phyloP scores from a whole-genome alignment of 1,284 basidiomycete genomes.

The Cutaneotrichosporon sp. region DNA sequence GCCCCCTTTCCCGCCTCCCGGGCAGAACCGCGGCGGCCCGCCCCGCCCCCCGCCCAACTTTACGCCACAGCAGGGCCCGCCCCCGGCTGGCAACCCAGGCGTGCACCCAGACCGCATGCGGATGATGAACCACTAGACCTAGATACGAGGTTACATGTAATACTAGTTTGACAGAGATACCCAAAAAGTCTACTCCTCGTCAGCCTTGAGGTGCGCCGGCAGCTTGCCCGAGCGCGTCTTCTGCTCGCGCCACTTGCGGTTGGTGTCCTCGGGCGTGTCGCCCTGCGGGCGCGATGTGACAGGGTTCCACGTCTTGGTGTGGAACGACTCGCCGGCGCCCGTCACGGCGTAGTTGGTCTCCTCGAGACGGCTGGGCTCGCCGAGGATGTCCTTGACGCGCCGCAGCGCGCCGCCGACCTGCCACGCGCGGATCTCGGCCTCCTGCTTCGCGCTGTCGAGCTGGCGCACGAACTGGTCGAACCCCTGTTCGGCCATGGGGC shows the following conservation, averaged over 20 bases:
- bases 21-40: conserved; percentile 5
- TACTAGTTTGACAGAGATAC: conserved; percentile 13
- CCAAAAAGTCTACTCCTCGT: conserved; percentile 16
- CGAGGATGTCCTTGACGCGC: conserved; percentile 24
- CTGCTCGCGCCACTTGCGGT: conserved; percentile 69
- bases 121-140: conserved; percentile 63
- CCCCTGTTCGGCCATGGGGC: conserved; percentile 31
- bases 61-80: conserved; percentile 29
- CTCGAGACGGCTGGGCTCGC: conserved; percentile 5
- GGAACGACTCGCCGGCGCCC: conserved; percentile 69
- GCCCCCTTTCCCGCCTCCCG: conserved; percentile 33
- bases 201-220: neutral
- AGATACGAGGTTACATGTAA: conserved; percentile 12
- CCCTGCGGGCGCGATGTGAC: conserved; percentile 67
- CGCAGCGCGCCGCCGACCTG: conserved; percentile 59
- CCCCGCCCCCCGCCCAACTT: conserved; percentile 44
- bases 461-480: conserved; percentile 42
- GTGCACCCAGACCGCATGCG: conserved; percentile 85
- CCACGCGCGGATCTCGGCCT: conserved; percentile 59
- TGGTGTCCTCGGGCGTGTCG: conserved; percentile 69
- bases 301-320: conserved; percentile 65
- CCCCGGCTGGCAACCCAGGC: conserved; percentile 49
- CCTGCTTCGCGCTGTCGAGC: conserved; percentile 34
- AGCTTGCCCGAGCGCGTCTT: conserved; percentile 20
- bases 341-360: conserved; percentile 38